Conservation (phyloP, 371 early-diverging fungal genomes). For the Mucor sp. region DNA sequence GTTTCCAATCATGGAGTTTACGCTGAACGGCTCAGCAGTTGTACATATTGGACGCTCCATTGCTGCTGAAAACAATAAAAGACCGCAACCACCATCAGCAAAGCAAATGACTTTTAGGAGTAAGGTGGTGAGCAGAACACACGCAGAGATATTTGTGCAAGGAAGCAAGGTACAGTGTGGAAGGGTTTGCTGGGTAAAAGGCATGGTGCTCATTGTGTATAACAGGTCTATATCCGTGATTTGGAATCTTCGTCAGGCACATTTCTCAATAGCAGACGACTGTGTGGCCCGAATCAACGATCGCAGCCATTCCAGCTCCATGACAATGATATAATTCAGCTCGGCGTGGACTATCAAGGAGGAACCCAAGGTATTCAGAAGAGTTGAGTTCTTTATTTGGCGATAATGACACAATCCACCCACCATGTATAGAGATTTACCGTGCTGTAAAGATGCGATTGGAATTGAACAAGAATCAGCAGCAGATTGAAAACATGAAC, state of each 20-base stretch:
- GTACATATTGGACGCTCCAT: constrained; percentile 75
- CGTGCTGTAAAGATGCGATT: constrained; percentile 79
- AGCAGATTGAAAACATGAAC: constrained; percentile 59
- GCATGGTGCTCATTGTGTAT: background rate
- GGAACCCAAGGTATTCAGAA: constrained; percentile 71
- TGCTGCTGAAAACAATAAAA: constrained; percentile 47
- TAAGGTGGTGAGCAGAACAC: constrained; percentile 76
- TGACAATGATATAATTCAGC: constrained; percentile 89
- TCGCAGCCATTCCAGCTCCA: constrained; percentile 76
- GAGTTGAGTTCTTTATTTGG: background rate
- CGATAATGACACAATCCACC: background rate
- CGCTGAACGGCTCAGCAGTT: constrained; percentile 56
- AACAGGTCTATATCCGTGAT: constrained; percentile 85
- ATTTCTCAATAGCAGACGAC: constrained; percentile 88
- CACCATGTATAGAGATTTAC: constrained; percentile 50
- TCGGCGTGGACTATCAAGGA: constrained; percentile 96
- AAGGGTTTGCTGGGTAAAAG: background rate
- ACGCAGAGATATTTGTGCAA: constrained; percentile 75
- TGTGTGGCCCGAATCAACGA: constrained; percentile 83
- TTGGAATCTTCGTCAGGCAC: constrained; percentile 95
- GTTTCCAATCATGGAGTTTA: constrained; percentile 76
- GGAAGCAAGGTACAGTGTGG: constrained; percentile 40
- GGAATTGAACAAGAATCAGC: constrained; percentile 69
- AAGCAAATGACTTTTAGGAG: constrained; percentile 69
- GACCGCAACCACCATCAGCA: constrained; percentile 51